phyloP scores from a whole-genome alignment of 257 asterid species.

The Striga asiatica region DNA sequence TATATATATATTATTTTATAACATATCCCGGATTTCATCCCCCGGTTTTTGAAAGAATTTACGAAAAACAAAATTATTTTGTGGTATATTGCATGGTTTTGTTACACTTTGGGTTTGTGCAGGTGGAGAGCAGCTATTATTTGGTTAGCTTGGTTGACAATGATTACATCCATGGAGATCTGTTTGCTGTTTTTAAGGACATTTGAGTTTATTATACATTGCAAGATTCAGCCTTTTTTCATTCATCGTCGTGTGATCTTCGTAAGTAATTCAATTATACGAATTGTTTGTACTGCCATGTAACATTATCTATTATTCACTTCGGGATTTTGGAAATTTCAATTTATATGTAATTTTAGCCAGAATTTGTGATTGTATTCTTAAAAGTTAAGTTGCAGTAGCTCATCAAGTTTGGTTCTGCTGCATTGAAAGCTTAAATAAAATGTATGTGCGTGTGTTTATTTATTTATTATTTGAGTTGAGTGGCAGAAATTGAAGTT shows the following conservation, averaged over 20 bases:
- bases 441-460: no score
- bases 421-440: no score
- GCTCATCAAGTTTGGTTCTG: background rate
- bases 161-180: slow-evolving; percentile 65
- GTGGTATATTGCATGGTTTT: background rate
- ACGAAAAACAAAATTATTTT: no score
- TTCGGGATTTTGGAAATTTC: background rate
- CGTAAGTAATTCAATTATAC: background rate
- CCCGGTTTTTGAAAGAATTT: no score
- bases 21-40: no score
- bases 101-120: slow-evolving; percentile 14
- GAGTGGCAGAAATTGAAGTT: no score
- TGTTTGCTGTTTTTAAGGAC: slow-evolving; percentile 64
- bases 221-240: background rate
- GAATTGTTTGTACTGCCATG: background rate
- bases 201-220: slow-evolving; percentile 27
- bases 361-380: background rate
- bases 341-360: background rate
- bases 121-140: slow-evolving; percentile 66
- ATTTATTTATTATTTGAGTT: no score
- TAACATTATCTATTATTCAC: background rate
- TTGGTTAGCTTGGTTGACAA: slow-evolving; percentile 96
- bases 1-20: no score
- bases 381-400: no score
- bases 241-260: background rate